A percentile compares a stretch with the other conserved stretches of the same genome.
Evolutionary conservation across 805 yeast genomes (phyloP).

Genomic region (Myxozyma vanderwaltii): DNA sequence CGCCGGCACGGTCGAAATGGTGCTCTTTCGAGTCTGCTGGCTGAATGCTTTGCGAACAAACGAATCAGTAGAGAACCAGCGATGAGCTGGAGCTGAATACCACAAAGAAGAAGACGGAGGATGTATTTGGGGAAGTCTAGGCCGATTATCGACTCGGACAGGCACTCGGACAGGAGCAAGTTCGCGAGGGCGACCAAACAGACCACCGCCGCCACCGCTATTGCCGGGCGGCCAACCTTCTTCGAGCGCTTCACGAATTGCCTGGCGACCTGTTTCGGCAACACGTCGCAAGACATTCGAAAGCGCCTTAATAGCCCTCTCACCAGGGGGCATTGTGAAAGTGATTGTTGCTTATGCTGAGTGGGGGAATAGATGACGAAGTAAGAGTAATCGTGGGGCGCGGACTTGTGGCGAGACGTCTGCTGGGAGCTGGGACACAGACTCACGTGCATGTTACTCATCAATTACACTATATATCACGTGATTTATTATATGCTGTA

Average conservation of each 20-base stretch:
- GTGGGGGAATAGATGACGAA: not conserved
- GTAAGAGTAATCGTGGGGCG: slow-evolving; percentile 5
- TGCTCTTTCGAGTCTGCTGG: not conserved
- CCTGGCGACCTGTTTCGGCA: slow-evolving; percentile 20
- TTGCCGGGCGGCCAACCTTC: slow-evolving; percentile 20
- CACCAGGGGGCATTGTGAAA: slow-evolving; percentile 13
- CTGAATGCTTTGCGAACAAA: not conserved
- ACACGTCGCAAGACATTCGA: slow-evolving; percentile 26
- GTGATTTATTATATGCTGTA: too few species aligned
- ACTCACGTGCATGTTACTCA: slow-evolving; percentile 1
- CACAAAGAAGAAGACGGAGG: not conserved
- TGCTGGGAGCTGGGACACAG: too few species aligned
- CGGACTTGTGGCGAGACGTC: slow-evolving; percentile 6
- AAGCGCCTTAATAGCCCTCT: slow-evolving; percentile 22
- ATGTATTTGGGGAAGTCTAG: not conserved
- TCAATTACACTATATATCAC: not conserved
- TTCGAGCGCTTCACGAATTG: slow-evolving; percentile 30
- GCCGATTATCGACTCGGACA: slow-evolving; percentile 13
- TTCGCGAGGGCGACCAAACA: slow-evolving; percentile 20
- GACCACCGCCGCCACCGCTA: slow-evolving; percentile 16
- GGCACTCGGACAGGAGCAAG: slow-evolving; percentile 28
- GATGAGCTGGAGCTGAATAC: not conserved
- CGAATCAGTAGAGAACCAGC: not conserved
- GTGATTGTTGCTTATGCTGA: not conserved
- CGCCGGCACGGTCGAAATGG: not conserved